Conservation (phyloP, 441 rosid genomes). For the Arabidopsis hybrid region DNA sequence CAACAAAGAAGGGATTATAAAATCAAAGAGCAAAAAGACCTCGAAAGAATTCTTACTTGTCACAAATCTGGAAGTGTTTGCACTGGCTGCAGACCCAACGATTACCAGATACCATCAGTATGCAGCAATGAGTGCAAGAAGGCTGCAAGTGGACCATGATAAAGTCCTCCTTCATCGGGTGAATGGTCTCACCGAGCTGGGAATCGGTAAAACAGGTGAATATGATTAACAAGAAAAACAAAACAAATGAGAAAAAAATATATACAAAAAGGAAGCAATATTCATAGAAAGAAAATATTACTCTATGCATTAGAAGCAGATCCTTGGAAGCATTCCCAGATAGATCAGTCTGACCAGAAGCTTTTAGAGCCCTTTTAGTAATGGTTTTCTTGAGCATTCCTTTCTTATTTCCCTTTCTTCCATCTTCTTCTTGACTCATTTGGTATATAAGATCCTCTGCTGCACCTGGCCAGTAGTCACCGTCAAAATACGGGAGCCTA, state of each 20-base stretch:
- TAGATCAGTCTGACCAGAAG: conserved; percentile 97
- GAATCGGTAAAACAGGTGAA: conserved; percentile 35
- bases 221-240: conserved; percentile 7
- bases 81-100: conserved; percentile 97
- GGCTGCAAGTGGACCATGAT: conserved; percentile 98
- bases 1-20: background rate
- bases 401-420: conserved; percentile 90
- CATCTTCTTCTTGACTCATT: conserved; percentile 97
- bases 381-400: conserved; percentile 85
- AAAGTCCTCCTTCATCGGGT: conserved; percentile 99
- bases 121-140: conserved; percentile 90
- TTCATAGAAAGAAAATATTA: conserved; percentile 44
- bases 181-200: conserved; percentile 98
- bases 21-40: conserved; percentile 20
- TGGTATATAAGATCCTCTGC: conserved; percentile 97
- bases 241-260: background rate
- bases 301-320: conserved; percentile 95
- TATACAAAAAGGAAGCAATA: background rate
- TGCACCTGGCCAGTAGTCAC: conserved; percentile 99
- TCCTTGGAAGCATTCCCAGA: conserved; percentile 97
- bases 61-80: conserved; percentile 96
- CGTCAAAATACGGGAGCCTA: conserved; percentile 99
- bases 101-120: conserved; percentile 88
- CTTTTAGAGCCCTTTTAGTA: conserved; percentile 97
- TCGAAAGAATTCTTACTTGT: conserved; percentile 68